Conservation (phyloP, 345 rosid genomes). For the Linum lewisii region DNA sequence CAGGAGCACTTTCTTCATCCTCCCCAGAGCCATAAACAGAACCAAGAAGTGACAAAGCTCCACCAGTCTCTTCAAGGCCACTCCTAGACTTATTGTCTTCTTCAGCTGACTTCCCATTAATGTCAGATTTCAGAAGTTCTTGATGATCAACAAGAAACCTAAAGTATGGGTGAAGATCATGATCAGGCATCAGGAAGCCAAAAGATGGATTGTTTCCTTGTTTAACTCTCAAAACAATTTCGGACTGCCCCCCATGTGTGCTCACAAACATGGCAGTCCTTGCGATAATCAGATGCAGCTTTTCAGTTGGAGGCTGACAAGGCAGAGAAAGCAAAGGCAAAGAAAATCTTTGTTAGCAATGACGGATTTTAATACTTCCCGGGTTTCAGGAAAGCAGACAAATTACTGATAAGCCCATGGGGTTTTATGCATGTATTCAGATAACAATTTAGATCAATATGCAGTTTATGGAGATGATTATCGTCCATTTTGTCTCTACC, state of each 20-base stretch:
- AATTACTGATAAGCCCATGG: conserved; percentile 19
- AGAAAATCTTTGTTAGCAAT: conserved; percentile 16
- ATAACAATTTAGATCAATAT: conserved; percentile 52
- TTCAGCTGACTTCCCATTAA: conserved; percentile 31
- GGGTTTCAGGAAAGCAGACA: conserved; percentile 10
- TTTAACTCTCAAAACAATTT: conserved; percentile 90
- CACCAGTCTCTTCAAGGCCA: conserved; percentile 23
- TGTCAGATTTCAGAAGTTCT: conserved; percentile 39
- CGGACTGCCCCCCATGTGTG: conserved; percentile 86
- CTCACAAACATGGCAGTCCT: conserved; percentile 77
- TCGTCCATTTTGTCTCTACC: conserved; percentile 47
- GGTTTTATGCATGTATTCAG: conserved; percentile 34
- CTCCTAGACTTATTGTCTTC: conserved; percentile 32
- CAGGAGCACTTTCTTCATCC: conserved; percentile 59
- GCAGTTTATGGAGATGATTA: conserved; percentile 44
- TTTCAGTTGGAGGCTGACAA: conserved; percentile 86
- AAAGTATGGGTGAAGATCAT: conserved; percentile 65
- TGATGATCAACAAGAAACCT: conserved; percentile 81
- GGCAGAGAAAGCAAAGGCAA: conserved; percentile 10
- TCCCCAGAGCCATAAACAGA: conserved; percentile 70
- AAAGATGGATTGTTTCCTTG: conserved; percentile 92
- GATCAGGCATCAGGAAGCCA: conserved; percentile 92
- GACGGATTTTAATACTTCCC: conserved; percentile 4
- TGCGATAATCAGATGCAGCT: conserved; percentile 85
- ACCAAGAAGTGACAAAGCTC: conserved; percentile 87